These are phyloP conservation scores for Oidium heveae DNA, from an alignment of 2,329 filamentous ascomycete species.

Conservation along the genomic window DNA sequence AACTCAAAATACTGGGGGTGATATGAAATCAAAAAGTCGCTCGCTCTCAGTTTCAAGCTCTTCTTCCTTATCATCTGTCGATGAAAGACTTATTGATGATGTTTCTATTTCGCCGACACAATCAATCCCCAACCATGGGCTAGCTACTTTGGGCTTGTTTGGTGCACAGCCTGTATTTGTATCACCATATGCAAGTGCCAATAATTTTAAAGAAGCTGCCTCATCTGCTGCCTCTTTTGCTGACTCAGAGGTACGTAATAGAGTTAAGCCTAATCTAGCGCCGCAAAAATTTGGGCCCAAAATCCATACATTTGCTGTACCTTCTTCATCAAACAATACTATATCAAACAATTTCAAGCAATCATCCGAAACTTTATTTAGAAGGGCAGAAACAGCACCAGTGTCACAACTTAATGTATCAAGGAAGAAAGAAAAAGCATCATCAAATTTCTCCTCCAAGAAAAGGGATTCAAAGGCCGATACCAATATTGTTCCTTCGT, in stretches of 20 bases:
- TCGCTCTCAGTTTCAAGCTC: conserved; percentile 12
- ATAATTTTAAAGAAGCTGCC: conserved; percentile 6
- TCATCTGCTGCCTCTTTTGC: conserved; percentile 6
- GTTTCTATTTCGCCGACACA: conserved; percentile 1
- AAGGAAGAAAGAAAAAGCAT: neutral
- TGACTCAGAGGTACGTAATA: conserved; percentile 9
- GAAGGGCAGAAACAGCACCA: neutral
- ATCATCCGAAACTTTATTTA: neutral
- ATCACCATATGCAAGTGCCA: conserved; percentile 8
- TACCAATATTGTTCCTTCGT: neutral
- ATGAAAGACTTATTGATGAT: conserved; percentile 10
- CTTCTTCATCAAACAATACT: conserved; percentile 3
- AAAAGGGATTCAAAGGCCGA: conserved; percentile 1
- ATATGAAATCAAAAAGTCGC: conserved; percentile 2
- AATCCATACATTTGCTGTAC: conserved; percentile 2
- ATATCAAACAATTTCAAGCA: neutral
- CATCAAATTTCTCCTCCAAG: neutral
- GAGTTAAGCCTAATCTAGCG: conserved; percentile 8
- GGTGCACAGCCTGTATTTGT: conserved; percentile 4
- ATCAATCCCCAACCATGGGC: neutral
- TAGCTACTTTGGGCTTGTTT: conserved; percentile 3
- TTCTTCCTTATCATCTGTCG: conserved; percentile 16
- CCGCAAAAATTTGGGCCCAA: conserved; percentile 8
- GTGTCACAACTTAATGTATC: neutral
- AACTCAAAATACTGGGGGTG: neutral